Conservation (phyloP, 1,284 basidiomycete species). For the Bondarzewia mesenterica region DNA sequence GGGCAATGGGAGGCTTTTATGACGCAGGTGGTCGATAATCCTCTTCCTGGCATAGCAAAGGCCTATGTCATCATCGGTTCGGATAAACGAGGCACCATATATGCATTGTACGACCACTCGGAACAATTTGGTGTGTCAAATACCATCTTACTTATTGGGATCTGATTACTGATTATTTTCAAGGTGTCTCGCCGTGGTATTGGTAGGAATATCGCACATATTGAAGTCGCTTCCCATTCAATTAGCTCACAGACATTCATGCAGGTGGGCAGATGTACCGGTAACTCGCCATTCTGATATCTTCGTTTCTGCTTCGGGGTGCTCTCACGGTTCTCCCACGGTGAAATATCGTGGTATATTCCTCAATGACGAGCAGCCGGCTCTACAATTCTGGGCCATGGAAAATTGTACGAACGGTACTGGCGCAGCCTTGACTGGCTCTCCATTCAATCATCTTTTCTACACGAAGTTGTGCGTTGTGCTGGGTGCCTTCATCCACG, state of each 20-base stretch:
- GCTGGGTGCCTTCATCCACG: neutral
- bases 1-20: slow-evolving; percentile 63
- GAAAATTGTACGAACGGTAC: slow-evolving; percentile 64
- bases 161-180: neutral
- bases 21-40: slow-evolving; percentile 42
- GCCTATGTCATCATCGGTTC: slow-evolving; percentile 62
- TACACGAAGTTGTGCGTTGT: slow-evolving; percentile 48
- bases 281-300: slow-evolving; percentile 39
- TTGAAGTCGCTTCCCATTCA: neutral
- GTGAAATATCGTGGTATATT: slow-evolving; percentile 69
- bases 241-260: neutral
- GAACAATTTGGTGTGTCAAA: slow-evolving; percentile 54
- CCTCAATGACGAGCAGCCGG: slow-evolving; percentile 34
- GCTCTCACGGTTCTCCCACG: slow-evolving; percentile 57
- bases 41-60: slow-evolving; percentile 46
- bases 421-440: slow-evolving; percentile 35
- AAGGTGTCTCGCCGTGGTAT: slow-evolving; percentile 59
- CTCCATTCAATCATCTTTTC: slow-evolving; percentile 59
- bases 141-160: neutral
- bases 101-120: slow-evolving; percentile 60
- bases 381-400: slow-evolving; percentile 43
- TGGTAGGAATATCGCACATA: slow-evolving; percentile 30
- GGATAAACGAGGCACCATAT: slow-evolving; percentile 63
- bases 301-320: slow-evolving; percentile 41
- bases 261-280: slow-evolving; percentile 66